phyloP scores from a whole-genome alignment of 345 rosid genomes.

The Leavenworthia alabamica region DNA sequence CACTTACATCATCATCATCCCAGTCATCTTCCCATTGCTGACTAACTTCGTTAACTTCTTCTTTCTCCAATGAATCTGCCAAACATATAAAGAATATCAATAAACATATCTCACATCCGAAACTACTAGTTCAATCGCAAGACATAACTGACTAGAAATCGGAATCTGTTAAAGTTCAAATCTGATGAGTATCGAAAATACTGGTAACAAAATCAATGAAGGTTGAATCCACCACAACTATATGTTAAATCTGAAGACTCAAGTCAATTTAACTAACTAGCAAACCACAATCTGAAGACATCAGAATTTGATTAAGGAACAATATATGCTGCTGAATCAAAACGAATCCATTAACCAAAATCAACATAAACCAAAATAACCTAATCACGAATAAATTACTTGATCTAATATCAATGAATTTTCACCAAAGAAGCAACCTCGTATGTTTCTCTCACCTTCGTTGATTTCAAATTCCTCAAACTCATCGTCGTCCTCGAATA shows the following conservation, averaged over 20 bases:
- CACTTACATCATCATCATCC: conserved; percentile 92
- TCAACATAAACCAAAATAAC: neutral
- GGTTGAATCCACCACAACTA: too few relatives aligned
- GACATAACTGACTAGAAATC: neutral
- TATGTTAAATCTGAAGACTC: too few relatives aligned
- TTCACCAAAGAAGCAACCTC: neutral
- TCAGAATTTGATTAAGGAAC: too few relatives aligned
- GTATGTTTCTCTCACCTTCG: neutral
- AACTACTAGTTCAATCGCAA: neutral
- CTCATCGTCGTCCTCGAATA: conserved; percentile 64
- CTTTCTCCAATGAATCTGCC: conserved; percentile 72
- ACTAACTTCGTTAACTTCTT: conserved; percentile 62
- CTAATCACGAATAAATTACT: neutral
- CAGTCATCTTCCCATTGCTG: conserved; percentile 98
- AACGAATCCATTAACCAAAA: too few relatives aligned
- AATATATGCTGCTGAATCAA: too few relatives aligned
- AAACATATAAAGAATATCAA: neutral
- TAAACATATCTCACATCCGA: neutral
- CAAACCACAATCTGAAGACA: too few relatives aligned
- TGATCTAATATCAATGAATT: neutral
- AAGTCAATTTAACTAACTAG: too few relatives aligned
- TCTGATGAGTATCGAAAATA: neutral
- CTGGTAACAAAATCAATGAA: too few relatives aligned
- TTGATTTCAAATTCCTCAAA: neutral
- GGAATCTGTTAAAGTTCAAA: neutral